Base-by-base conservation (phyloP, 2,329 filamentous ascomycete genomes). In the Thermoascus crustaceus region DNA sequence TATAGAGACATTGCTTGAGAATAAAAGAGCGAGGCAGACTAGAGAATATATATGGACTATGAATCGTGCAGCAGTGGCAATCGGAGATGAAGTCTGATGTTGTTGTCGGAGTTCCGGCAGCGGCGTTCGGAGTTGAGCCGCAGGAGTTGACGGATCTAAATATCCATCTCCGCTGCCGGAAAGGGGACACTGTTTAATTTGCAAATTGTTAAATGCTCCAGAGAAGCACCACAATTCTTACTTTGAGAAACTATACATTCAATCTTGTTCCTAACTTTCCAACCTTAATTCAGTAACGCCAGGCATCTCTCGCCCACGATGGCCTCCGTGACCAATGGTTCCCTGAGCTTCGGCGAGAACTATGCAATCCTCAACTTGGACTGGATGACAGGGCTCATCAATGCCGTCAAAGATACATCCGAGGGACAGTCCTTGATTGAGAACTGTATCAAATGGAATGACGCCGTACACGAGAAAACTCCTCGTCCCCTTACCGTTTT, bases 281-380 rank as follows among this genome's bases (percentile, higher is more conserved):
- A 4, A 1, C 6, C 5, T 17, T 8, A 7, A 14, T 7, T 29
- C 14, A 5, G 5, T 16, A 18, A 17, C 13, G 16, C 13, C 5
- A 29, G 10, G 13, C 26, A 8, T 29, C 26, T 8, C 5, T 29
- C 10, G 10, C 5, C 13, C 26, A 29, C 18, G 6, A 13, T 13
- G 2, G 26, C 26, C 13, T 29, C 26, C 6, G 32, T 42, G 34
- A 35, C 20, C 7, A n/a, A 7, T n/a, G 21, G 24, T 26, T 14
- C 23, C 20, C 26, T 39, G 17, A 31, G 9, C 25, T 63, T 64
- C 42, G 60, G 58, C 35, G 35, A 45, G 7, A 45, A 57, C 43
- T 65, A 62, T 42, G 62, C 60, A 1, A 49, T 66, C 37, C 59
- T 67, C 26, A 65, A 68, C 42, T 50, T 67, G n/a, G 64, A 68